Percentiles rank a stretch among this genome's conserved stretches.
Conservation (phyloP, 2,329 filamentous ascomycete species). For the Pseudogymnoascus sp. region DNA sequence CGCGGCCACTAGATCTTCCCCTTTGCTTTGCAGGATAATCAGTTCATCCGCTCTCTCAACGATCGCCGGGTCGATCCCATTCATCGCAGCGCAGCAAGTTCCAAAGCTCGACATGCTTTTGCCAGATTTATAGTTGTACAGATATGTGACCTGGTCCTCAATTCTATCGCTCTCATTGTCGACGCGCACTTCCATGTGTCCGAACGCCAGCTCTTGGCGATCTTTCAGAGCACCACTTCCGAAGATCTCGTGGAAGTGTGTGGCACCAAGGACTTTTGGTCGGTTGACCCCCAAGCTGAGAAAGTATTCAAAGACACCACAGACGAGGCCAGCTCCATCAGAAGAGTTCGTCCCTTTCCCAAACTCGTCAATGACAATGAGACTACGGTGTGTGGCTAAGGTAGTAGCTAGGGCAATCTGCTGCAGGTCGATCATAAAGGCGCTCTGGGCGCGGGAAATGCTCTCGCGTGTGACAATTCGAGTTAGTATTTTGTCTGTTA, state of each 20-base stretch:
- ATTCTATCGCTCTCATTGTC: slow-evolving; percentile 43
- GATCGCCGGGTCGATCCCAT: slow-evolving; percentile 68
- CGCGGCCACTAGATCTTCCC: slow-evolving; percentile 68
- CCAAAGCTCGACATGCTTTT: slow-evolving; percentile 78
- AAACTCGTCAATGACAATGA: slow-evolving; percentile 92
- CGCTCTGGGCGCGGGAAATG: slow-evolving; percentile 51
- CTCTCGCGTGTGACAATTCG: slow-evolving; percentile 70
- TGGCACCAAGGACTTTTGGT: slow-evolving; percentile 55
- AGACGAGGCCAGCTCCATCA: slow-evolving; percentile 52
- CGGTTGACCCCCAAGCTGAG: slow-evolving; percentile 37
- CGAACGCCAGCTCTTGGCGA: slow-evolving; percentile 48
- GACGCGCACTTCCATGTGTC: slow-evolving; percentile 65
- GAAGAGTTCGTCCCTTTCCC: slow-evolving; percentile 55
- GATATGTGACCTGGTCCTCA: slow-evolving; percentile 61
- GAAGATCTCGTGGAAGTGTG: slow-evolving; percentile 67
- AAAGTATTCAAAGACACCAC: slow-evolving; percentile 52
- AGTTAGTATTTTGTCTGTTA: slow-evolving; percentile 90
- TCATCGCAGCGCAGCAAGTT: slow-evolving; percentile 75
- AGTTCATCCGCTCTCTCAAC: slow-evolving; percentile 71
- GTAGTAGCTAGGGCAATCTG: slow-evolving; percentile 74
- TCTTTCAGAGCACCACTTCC: slow-evolving; percentile 51
- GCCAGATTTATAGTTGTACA: slow-evolving; percentile 64
- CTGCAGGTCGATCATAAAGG: slow-evolving; percentile 72
- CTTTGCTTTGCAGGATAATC: slow-evolving; percentile 57
- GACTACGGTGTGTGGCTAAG: slow-evolving; percentile 65